Conservation (phyloP, 2,329 filamentous ascomycete genomes). For the Pseudopithomyces maydicus region DNA sequence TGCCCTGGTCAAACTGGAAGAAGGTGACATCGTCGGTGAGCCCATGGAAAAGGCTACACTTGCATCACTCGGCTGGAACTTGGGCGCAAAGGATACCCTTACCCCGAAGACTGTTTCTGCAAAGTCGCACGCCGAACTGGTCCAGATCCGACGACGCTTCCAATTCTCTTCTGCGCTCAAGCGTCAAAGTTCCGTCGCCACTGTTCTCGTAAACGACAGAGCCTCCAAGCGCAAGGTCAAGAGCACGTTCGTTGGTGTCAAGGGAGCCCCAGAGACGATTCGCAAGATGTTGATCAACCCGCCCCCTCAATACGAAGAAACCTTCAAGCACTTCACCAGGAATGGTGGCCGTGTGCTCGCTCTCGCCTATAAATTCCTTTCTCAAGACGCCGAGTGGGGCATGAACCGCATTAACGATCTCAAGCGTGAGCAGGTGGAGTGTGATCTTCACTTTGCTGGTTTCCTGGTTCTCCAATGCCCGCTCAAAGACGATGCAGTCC, state of each 20-base stretch:
- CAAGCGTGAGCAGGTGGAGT: slow-evolving; percentile 90
- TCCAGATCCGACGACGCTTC: slow-evolving; percentile 95
- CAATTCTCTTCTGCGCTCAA: slow-evolving; percentile 97
- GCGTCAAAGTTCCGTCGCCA: slow-evolving; percentile 92
- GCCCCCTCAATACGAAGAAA: slow-evolving; percentile 92
- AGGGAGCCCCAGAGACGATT: slow-evolving; percentile 97
- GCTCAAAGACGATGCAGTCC: slow-evolving; percentile 93
- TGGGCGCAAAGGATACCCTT: slow-evolving; percentile 88
- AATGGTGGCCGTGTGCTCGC: slow-evolving; percentile 94
- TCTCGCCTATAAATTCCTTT: slow-evolving; percentile 90
- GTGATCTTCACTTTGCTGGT: slow-evolving; percentile 83
- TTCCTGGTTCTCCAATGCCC: slow-evolving; percentile 96
- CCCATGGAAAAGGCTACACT: slow-evolving; percentile 99
- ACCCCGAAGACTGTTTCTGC: slow-evolving; percentile 66
- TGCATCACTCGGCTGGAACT: slow-evolving; percentile 83
- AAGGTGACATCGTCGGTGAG: slow-evolving; percentile 95
- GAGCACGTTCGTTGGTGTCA: slow-evolving; percentile 92
- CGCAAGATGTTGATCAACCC: slow-evolving; percentile 85
- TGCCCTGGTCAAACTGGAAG: slow-evolving; percentile 92
- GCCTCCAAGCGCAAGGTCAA: slow-evolving; percentile 76
- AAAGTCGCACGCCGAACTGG: slow-evolving; percentile 67
- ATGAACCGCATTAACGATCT: slow-evolving; percentile 88
- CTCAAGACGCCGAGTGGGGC: slow-evolving; percentile 79
- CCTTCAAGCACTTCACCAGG: slow-evolving; percentile 96
- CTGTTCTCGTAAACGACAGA: slow-evolving; percentile 73